Evolutionary conservation across 306 rosid genomes (phyloP).

Genomic region (Fragaria vesca): DNA sequence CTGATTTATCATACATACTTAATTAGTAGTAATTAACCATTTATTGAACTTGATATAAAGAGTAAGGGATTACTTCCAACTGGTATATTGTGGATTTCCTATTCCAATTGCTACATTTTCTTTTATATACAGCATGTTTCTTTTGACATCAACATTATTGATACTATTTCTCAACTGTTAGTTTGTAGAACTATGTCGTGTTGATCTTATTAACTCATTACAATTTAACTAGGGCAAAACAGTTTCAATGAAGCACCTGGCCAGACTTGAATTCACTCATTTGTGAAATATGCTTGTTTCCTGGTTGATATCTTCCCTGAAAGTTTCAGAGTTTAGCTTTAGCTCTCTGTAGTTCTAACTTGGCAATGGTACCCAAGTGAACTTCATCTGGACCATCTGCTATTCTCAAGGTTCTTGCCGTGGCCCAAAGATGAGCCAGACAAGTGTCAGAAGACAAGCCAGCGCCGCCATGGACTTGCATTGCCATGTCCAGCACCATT

Average conservation of each 20-base stretch:
- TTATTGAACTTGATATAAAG: neutral
- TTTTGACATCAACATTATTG: neutral
- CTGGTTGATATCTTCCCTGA: neutral
- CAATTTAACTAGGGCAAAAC: neutral
- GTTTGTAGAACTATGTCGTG: neutral
- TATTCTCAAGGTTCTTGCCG: slow-evolving; percentile 83
- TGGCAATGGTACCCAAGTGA: slow-evolving; percentile 92
- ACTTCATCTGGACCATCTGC: slow-evolving; percentile 99
- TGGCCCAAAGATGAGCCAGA: slow-evolving; percentile 92
- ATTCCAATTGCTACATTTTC: neutral
- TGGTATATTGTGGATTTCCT: neutral
- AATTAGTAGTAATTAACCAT: too few species aligned
- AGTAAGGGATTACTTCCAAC: neutral
- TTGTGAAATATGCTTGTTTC: neutral
- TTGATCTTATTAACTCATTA: neutral
- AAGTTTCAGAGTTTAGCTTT: slow-evolving; percentile 70
- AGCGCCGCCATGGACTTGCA: slow-evolving; percentile 94
- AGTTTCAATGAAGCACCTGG: neutral
- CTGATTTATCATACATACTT: too few species aligned
- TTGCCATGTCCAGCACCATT: slow-evolving; percentile 88
- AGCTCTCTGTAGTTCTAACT: slow-evolving; percentile 72
- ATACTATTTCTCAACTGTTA: neutral
- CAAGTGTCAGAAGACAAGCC: slow-evolving; percentile 85
- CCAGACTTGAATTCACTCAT: neutral
- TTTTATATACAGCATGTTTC: neutral